These are phyloP conservation scores for Xylaria sp. DNA, from an alignment of 495 filamentous ascomycete genomes.

Conservation along the genomic window DNA sequence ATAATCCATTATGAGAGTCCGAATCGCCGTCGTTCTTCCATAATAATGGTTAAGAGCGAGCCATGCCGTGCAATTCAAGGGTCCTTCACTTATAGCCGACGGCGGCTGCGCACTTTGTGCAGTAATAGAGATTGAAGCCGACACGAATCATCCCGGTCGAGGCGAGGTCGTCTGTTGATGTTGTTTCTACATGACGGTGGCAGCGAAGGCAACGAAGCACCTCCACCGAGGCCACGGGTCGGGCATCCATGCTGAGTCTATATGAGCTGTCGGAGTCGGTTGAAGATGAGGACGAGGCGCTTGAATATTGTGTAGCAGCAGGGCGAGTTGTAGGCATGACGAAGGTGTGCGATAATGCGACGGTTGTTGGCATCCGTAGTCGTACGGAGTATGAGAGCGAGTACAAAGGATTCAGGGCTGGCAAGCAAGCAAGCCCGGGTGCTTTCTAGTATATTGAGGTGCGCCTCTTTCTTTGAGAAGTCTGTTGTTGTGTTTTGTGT, in stretches of 20 bases:
- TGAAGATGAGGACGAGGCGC: slow-evolving; percentile 46
- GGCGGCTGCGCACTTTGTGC: slow-evolving; percentile 73
- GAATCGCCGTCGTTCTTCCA: not conserved
- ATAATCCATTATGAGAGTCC: not conserved
- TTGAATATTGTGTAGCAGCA: slow-evolving; percentile 46
- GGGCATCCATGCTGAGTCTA: slow-evolving; percentile 53
- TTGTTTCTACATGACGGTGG: slow-evolving; percentile 60
- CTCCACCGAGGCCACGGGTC: slow-evolving; percentile 55
- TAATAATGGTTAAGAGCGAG: not conserved
- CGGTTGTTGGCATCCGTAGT: not conserved
- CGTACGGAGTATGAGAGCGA: not conserved
- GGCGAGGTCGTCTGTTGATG: slow-evolving; percentile 60
- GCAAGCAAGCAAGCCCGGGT: not conserved
- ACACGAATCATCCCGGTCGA: slow-evolving; percentile 69
- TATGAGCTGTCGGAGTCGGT: slow-evolving; percentile 51
- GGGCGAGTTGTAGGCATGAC: slow-evolving; percentile 38
- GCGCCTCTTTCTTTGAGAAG: not conserved
- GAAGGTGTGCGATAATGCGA: slow-evolving; percentile 1
- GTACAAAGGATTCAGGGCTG: not conserved
- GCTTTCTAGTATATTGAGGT: not conserved
- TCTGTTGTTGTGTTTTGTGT: slow-evolving; percentile 7
- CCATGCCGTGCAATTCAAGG: not conserved
- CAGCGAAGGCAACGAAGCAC: slow-evolving; percentile 63
- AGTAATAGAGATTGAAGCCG: slow-evolving; percentile 82
- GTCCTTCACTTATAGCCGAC: slow-evolving; percentile 70